phyloP scores from a whole-genome alignment of 2,329 filamentous ascomycete genomes.

The Graphium sp. region DNA sequence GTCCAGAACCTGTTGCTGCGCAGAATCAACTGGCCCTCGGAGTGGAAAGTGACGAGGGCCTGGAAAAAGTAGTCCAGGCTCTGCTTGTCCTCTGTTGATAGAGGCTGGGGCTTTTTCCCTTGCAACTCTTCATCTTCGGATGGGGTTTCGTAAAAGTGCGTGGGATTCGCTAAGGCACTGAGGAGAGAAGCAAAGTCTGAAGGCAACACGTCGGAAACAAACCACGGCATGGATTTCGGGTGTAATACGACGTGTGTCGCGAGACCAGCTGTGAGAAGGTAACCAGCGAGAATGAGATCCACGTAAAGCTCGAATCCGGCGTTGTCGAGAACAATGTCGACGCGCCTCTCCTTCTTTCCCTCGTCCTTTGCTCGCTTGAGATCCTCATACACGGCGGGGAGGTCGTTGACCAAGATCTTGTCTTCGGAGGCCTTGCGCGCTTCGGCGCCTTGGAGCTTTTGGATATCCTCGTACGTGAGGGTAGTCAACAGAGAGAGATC shows the following conservation, averaged over 20 bases:
- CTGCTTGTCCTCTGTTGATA: slow-evolving; percentile 49
- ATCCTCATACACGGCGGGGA: slow-evolving; percentile 52
- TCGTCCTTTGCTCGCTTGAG: slow-evolving; percentile 48
- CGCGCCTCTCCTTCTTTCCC: slow-evolving; percentile 51
- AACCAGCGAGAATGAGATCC: slow-evolving; percentile 81
- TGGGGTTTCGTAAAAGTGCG: slow-evolving; percentile 59
- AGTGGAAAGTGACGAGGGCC: slow-evolving; percentile 66
- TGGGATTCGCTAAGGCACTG: slow-evolving; percentile 60
- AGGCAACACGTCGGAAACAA: slow-evolving; percentile 87
- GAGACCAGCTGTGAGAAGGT: slow-evolving; percentile 67
- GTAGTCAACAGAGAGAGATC: slow-evolving; percentile 83
- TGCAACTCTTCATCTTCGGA: slow-evolving; percentile 48
- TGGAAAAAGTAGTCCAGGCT: slow-evolving; percentile 64
- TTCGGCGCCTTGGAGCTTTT: slow-evolving; percentile 81
- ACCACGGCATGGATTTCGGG: slow-evolving; percentile 94
- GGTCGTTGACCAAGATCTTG: slow-evolving; percentile 84
- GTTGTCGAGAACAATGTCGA: slow-evolving; percentile 94
- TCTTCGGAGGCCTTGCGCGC: slow-evolving; percentile 75
- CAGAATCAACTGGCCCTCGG: slow-evolving; percentile 68
- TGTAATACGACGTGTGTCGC: slow-evolving; percentile 80
- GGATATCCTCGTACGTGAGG: slow-evolving; percentile 87
- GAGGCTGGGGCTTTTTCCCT: slow-evolving; percentile 37
- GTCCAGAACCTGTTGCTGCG: slow-evolving; percentile 90
- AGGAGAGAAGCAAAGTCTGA: slow-evolving; percentile 73
- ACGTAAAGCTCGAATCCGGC: slow-evolving; percentile 96